Conservation (phyloP, 805 yeast genomes). For the Cyberlindnera americana region DNA sequence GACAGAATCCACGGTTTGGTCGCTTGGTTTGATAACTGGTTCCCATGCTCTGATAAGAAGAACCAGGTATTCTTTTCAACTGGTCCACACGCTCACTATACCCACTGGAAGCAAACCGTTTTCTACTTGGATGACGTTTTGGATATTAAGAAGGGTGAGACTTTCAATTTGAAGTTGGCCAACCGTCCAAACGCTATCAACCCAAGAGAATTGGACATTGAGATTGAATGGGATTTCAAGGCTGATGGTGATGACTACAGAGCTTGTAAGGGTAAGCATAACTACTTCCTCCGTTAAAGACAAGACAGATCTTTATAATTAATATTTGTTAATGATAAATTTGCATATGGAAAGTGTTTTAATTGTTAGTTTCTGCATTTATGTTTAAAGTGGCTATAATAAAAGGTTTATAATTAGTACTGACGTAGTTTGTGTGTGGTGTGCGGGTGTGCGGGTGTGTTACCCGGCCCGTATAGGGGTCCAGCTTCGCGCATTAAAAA, state of each 20-base stretch:
- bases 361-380: too few species aligned
- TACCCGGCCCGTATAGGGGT: too few species aligned
- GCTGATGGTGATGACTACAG: conserved; percentile 47
- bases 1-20: conserved; percentile 86
- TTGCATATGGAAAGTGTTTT: too few species aligned
- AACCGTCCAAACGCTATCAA: conserved; percentile 74
- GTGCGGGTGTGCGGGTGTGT: too few species aligned
- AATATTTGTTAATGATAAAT: too few species aligned
- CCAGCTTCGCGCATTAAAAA: too few species aligned
- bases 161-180: conserved; percentile 64
- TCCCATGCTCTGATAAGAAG: conserved; percentile 54
- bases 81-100: conserved; percentile 90
- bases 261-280: conserved; percentile 54
- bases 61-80: conserved; percentile 78
- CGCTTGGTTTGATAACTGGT: conserved; percentile 93
- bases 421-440: too few species aligned
- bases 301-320: too few species aligned
- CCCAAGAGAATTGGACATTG: conserved; percentile 88
- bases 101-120: conserved; percentile 99
- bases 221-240: conserved; percentile 45
- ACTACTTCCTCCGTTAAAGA: conserved; percentile 64
- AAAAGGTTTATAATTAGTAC: too few species aligned
- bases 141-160: conserved; percentile 73
- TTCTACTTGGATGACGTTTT: conserved; percentile 84
- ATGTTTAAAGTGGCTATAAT: too few species aligned